phyloP scores from a whole-genome alignment of 306 rosid genomes.

The Cicer arietinum region DNA sequence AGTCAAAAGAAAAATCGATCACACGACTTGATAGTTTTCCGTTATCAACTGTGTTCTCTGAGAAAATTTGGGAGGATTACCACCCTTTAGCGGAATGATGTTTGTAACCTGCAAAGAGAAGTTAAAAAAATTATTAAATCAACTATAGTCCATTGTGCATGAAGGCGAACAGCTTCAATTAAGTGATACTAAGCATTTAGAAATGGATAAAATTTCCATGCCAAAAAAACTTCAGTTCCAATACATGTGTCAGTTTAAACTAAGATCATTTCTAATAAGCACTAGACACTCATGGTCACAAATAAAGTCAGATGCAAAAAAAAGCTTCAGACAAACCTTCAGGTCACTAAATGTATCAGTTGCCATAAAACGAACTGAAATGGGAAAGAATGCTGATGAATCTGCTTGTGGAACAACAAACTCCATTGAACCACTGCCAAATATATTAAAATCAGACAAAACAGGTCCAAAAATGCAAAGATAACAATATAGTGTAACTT shows the following conservation, averaged over 20 bases:
- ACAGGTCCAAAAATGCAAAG: conserved; percentile 16
- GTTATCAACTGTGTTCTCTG: conserved; percentile 87
- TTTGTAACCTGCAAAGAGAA: conserved; percentile 58
- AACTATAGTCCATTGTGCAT: background rate
- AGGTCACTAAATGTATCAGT: conserved; percentile 84
- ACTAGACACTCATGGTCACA: conserved; percentile 18
- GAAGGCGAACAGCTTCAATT: background rate
- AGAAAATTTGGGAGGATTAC: conserved; percentile 70
- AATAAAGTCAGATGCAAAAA: conserved; percentile 3
- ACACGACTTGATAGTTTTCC: conserved; percentile 84
- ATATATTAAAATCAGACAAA: conserved; percentile 41
- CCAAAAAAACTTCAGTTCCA: background rate
- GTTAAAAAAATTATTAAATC: background rate
- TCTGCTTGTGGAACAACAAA: conserved; percentile 92
- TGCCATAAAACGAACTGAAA: conserved; percentile 81
- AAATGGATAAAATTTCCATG: background rate
- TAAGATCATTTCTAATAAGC: background rate
- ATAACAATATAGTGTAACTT: background rate
- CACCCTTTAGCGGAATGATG: conserved; percentile 75
- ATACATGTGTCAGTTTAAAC: conserved; percentile 13
- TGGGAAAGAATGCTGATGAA: conserved; percentile 86
- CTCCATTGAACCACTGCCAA: conserved; percentile 91
- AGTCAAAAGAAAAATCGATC: conserved; percentile 38
- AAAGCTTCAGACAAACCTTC: conserved; percentile 62
- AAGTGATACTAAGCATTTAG: background rate